These are phyloP conservation scores for Penicillium verhagenii DNA, from an alignment of 495 filamentous ascomycete genomes.

Conservation along the genomic window DNA sequence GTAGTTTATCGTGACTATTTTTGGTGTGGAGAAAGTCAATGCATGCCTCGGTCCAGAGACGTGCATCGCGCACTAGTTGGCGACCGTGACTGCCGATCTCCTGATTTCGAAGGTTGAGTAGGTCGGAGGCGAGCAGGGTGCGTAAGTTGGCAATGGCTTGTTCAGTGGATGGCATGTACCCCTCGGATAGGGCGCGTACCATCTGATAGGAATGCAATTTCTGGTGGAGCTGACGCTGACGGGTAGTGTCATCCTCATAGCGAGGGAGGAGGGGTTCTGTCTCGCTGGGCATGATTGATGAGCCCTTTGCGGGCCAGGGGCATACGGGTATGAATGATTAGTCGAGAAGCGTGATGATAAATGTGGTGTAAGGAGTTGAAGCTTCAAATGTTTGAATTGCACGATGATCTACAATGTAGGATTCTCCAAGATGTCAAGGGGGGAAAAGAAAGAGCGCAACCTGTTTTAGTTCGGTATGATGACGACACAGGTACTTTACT, in stretches of 20 bases:
- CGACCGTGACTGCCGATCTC: slow-evolving; percentile 76
- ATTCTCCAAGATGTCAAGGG: neutral
- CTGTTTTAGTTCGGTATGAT: slow-evolving; percentile 15
- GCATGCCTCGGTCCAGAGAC: slow-evolving; percentile 69
- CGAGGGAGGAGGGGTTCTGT: slow-evolving; percentile 78
- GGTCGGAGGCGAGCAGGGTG: slow-evolving; percentile 70
- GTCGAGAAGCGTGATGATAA: neutral
- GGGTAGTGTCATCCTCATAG: slow-evolving; percentile 77
- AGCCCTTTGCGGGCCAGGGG: neutral
- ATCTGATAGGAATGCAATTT: slow-evolving; percentile 94
- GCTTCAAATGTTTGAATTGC: neutral
- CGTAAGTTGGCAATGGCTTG: slow-evolving; percentile 80
- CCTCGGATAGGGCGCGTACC: slow-evolving; percentile 76
- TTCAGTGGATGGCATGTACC: slow-evolving; percentile 90
- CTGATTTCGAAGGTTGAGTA: slow-evolving; percentile 73
- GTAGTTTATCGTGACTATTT: slow-evolving; percentile 80
- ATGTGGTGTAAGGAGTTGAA: neutral
- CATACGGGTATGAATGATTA: neutral
- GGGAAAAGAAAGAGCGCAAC: slow-evolving; percentile 4
- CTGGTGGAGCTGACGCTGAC: slow-evolving; percentile 74
- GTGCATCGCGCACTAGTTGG: slow-evolving; percentile 66
- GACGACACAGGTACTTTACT: slow-evolving; percentile 16
- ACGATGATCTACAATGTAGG: neutral
- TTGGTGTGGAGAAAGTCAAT: slow-evolving; percentile 78
- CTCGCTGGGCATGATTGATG: slow-evolving; percentile 53